These are phyloP conservation scores for Gnomoniopsis sp. DNA, from an alignment of 2,329 filamentous ascomycete species.

Conservation along the genomic window DNA sequence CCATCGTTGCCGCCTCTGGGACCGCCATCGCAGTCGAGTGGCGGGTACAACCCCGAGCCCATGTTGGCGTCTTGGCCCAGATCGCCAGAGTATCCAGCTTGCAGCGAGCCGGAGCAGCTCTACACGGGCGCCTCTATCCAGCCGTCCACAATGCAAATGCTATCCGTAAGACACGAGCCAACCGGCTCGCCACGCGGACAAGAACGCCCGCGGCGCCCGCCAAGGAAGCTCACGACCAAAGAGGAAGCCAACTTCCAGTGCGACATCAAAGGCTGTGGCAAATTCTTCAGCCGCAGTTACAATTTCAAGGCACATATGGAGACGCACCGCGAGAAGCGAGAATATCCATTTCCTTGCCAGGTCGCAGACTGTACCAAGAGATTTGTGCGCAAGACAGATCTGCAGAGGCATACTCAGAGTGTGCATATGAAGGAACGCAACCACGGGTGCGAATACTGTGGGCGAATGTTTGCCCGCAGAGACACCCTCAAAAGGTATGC, in stretches of 20 bases:
- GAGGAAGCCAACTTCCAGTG: constrained; percentile 73
- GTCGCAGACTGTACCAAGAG: constrained; percentile 65
- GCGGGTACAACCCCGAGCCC: constrained; percentile 36
- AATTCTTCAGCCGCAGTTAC: constrained; percentile 77
- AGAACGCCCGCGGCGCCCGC: constrained; percentile 32
- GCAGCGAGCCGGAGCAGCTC: constrained; percentile 29
- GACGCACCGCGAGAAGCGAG: constrained; percentile 71
- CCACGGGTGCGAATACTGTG: constrained; percentile 68
- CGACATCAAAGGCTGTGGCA: constrained; percentile 65
- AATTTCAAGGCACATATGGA: constrained; percentile 86
- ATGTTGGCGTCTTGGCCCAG: constrained; percentile 36
- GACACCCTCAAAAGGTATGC: constrained; percentile 76
- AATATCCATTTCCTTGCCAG: constrained; percentile 67
- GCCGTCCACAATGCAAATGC: constrained; percentile 22
- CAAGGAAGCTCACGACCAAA: constrained; percentile 56
- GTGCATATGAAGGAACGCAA: constrained; percentile 73
- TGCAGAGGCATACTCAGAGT: constrained; percentile 59
- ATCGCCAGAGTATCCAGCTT: constrained; percentile 33
- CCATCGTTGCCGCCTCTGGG: constrained; percentile 8
- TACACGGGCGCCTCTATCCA: constrained; percentile 8
- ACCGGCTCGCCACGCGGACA: constrained; percentile 26
- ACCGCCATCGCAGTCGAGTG: constrained; percentile 23
- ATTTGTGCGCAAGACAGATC: constrained; percentile 81
- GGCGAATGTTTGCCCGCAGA: constrained; percentile 70
- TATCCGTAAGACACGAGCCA: constrained; percentile 23